Evolutionary conservation across 192 early-diverging fungal species (phyloP).

Genomic region (Ambispora gerdemannii): DNA sequence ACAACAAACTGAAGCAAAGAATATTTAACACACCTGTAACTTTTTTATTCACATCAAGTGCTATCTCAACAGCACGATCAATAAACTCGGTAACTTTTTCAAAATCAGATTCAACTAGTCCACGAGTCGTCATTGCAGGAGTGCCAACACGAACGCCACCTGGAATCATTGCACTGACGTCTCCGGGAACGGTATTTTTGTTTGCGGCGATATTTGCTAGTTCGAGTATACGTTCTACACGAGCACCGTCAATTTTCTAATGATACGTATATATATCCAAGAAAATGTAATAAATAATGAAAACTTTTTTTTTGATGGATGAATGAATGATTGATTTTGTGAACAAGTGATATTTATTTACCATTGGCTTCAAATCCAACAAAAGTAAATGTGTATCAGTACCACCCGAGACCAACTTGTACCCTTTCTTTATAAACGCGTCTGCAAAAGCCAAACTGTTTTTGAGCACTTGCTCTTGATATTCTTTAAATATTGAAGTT

Average conservation of each 20-base stretch:
- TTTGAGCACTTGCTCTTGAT: conserved; percentile 85
- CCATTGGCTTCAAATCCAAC: conserved; percentile 77
- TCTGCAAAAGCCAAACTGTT: conserved; percentile 90
- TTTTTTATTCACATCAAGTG: conserved; percentile 63
- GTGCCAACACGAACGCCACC: conserved; percentile 92
- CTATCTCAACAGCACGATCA: conserved; percentile 80
- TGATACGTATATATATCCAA: background rate
- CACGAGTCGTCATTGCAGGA: conserved; percentile 97
- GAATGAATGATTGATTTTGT: no score
- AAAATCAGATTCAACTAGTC: conserved; percentile 85
- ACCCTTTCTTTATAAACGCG: conserved; percentile 66
- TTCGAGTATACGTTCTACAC: conserved; percentile 94
- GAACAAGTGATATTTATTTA: no score
- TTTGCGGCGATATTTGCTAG: conserved; percentile 96
- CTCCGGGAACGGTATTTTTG: conserved; percentile 99
- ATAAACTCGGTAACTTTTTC: conserved; percentile 81
- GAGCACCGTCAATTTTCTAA: conserved; percentile 88
- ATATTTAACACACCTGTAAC: conserved; percentile 49
- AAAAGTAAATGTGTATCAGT: conserved; percentile 96
- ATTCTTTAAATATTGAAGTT: conserved; percentile 79
- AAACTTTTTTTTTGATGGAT: no score
- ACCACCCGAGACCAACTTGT: conserved; percentile 85
- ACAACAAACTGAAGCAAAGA: background rate
- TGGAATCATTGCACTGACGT: conserved; percentile 90
- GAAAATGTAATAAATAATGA: background rate